A percentile compares a stretch with the other conserved stretches of the same genome.
These are phyloP conservation scores for Heliosperma pusillum DNA, from an alignment of 148 eudicot genomes.

Conservation along the genomic window DNA sequence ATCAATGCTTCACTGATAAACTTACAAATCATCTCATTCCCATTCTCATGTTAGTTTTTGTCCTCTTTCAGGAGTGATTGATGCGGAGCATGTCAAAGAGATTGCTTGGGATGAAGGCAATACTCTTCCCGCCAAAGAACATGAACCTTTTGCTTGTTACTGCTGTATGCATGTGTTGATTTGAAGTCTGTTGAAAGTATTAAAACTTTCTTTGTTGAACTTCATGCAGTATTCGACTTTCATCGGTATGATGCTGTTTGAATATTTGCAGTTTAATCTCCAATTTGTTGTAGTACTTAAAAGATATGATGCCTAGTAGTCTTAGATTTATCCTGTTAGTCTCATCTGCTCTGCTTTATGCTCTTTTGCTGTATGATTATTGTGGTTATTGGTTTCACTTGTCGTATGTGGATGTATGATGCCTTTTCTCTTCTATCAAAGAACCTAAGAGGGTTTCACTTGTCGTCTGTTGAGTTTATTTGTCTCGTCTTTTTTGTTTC, in stretches of 20 bases:
- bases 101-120: neutral
- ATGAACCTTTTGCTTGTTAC: conserved; percentile 22
- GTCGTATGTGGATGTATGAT: no score
- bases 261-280: conserved; percentile 11
- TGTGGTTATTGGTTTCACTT: no score
- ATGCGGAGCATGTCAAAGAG: neutral
- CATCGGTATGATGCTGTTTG: conserved; percentile 38
- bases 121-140: conserved; percentile 15
- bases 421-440: no score
- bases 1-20: neutral
- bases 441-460: neutral
- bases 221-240: conserved; percentile 31
- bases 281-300: conserved; percentile 14
- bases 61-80: conserved; percentile 41
- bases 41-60: conserved; percentile 1
- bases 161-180: conserved; percentile 26
- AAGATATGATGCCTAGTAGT: no score
- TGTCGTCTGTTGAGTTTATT: neutral
- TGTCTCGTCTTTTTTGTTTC: no score
- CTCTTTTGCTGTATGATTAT: no score
- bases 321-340: no score
- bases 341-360: no score
- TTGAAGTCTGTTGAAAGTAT: conserved; percentile 24
- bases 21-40: neutral
- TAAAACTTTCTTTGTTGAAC: conserved; percentile 33